Base-by-base conservation (phyloP, 2,329 filamentous ascomycete genomes). In the Cadophora luteo-olivacea region DNA sequence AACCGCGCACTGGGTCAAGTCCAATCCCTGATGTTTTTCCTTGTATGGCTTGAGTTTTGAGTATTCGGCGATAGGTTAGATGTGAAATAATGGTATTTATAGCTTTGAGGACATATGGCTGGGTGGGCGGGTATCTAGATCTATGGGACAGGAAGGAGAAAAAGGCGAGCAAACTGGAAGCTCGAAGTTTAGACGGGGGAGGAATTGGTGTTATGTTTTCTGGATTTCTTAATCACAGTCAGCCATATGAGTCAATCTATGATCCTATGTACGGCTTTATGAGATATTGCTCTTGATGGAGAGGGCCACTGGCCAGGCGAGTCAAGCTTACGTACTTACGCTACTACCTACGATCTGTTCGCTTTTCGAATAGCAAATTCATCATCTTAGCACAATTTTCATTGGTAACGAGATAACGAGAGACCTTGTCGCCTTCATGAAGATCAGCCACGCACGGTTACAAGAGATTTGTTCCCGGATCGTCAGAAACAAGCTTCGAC, bases 1-100 rank as follows among this genome's bases (percentile, higher is more conserved):
- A 11, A 64, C 4, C n/a, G 48, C 61, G 49, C 48, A 64, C 24
- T 64, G 61, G 61, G 61, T 64, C 5, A 49, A 52, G 16, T 64
- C 61, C 4, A 54, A 64, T 36, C 61, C 61, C 33, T 64, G 61
- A 64, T 41, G 48, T 29, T 4, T n/a, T 22, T n/a, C n/a, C n/a
- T n/a, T 33, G 14, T 1, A 4, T 5, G 25, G 55, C 11, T 58
- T 41, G 2, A 33, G n/a, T 7, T 45, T 38, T n/a, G n/a, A 12
- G 22, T 60, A 24, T 45, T 25, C 5, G 57, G 24, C 5, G 24
- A 14, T n/a, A 4, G 33, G 19, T 36, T 14, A 19, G 4, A 58
- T 41, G 33, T 58, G 24, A 22, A 6, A 24, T 14, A 58, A 24
- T 38, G 36, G 9, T 36, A n/a, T 24, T 24, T 24, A 9, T n/a